Evolutionary conservation across 441 rosid genomes (phyloP).

Genomic region (Populus trichocarpa): DNA sequence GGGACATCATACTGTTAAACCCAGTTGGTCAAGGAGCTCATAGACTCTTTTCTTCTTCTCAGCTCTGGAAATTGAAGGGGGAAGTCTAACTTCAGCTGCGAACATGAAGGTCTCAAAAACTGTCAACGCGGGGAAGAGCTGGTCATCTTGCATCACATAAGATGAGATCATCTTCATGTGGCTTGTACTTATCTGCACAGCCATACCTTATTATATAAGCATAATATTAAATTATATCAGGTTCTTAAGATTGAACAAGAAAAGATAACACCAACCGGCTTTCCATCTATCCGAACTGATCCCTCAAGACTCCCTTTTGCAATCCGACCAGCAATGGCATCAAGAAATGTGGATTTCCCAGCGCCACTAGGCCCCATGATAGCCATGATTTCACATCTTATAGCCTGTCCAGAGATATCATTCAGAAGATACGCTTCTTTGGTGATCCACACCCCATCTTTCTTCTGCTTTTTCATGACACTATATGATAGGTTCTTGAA

Average conservation of each 20-base stretch:
- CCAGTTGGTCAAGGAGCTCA: slow-evolving; percentile 70
- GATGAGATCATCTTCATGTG: slow-evolving; percentile 77
- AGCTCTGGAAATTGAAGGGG: slow-evolving; percentile 55
- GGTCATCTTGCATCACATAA: slow-evolving; percentile 91
- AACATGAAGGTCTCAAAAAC: slow-evolving; percentile 76
- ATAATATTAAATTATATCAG: too few relatives aligned
- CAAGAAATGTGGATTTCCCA: slow-evolving; percentile 83
- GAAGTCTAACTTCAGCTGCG: slow-evolving; percentile 84
- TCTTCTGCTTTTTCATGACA: slow-evolving; percentile 55
- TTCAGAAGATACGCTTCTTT: slow-evolving; percentile 63
- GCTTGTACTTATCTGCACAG: slow-evolving; percentile 52
- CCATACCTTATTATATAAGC: too few relatives aligned
- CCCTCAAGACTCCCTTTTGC: slow-evolving; percentile 70
- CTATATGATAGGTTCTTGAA: slow-evolving; percentile 52
- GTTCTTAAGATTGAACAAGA: background rate
- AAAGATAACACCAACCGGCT: slow-evolving; percentile 29
- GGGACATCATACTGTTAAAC: slow-evolving; percentile 43
- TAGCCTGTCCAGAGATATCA: slow-evolving; percentile 75
- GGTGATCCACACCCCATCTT: slow-evolving; percentile 47
- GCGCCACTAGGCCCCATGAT: slow-evolving; percentile 91
- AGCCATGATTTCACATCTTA: slow-evolving; percentile 68
- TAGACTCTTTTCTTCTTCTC: slow-evolving; percentile 70
- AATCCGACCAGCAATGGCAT: slow-evolving; percentile 78
- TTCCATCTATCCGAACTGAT: slow-evolving; percentile 64
- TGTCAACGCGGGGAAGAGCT: slow-evolving; percentile 70